Evolutionary conservation across 163 green algal species (phyloP).

Genomic region (Chloroidium sp.): DNA sequence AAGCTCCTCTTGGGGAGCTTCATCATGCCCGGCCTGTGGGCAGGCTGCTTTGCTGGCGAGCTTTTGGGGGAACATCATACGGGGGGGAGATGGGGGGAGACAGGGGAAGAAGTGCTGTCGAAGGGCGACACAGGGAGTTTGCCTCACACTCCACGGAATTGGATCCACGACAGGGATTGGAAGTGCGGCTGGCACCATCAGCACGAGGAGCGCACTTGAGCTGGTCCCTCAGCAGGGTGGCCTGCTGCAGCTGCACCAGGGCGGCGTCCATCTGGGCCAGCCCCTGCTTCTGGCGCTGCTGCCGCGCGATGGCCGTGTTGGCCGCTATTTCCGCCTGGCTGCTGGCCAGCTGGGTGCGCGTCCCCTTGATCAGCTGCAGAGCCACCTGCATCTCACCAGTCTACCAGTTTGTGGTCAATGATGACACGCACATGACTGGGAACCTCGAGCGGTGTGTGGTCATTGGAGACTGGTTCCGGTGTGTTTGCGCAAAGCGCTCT

Average conservation of each 20-base stretch:
- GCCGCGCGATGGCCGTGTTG: conserved; percentile 51
- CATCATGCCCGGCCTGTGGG: too few species aligned
- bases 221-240: conserved; percentile 40
- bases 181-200: neutral
- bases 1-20: too few species aligned
- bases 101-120: neutral
- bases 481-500: too few species aligned
- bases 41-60: too few species aligned
- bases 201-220: conserved; percentile 41
- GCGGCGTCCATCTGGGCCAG: conserved; percentile 52
- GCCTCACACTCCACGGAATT: neutral
- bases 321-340: conserved; percentile 48
- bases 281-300: conserved; percentile 56
- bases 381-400: conserved; percentile 16
- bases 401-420: too few species aligned
- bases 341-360: conserved; percentile 35
- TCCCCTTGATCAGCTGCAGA: conserved; percentile 21
- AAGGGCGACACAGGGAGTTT: neutral
- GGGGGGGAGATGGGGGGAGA: too few species aligned
- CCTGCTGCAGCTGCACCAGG: conserved; percentile 45
- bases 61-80: too few species aligned
- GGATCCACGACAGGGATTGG: neutral
- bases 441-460: too few species aligned
- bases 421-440: too few species aligned
- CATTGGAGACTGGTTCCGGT: too few species aligned